Percentiles rank a stretch among this genome's conserved stretches.
phyloP scores from a whole-genome alignment of 208 protist genomes.

The Leishmania tropica region DNA sequence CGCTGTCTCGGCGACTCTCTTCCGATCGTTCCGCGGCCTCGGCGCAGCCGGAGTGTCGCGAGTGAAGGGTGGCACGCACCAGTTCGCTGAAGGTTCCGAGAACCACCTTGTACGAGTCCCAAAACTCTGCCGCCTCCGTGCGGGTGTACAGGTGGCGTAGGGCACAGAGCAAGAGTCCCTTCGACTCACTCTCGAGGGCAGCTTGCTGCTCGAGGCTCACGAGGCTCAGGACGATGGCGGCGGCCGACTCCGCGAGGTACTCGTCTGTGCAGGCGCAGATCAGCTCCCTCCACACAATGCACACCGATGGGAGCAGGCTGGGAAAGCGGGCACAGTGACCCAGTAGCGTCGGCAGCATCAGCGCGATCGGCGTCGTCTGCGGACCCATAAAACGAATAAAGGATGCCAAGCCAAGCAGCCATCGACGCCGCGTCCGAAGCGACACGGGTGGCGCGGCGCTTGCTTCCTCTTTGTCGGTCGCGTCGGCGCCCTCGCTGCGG shows the following conservation, averaged over 20 bases:
- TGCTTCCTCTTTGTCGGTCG: neutral
- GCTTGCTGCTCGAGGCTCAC: conserved; percentile 61
- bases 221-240: conserved; percentile 73
- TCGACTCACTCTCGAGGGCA: conserved; percentile 23
- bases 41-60: neutral
- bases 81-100: conserved; percentile 56
- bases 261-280: conserved; percentile 58
- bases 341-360: conserved; percentile 82
- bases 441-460: conserved; percentile 21
- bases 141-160: conserved; percentile 45
- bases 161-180: conserved; percentile 35
- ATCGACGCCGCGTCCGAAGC: conserved; percentile 45
- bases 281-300: conserved; percentile 71
- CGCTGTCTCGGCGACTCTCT: neutral
- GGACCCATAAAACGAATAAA: conserved; percentile 70
- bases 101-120: conserved; percentile 69
- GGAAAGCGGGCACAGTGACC: conserved; percentile 41
- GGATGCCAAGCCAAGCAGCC: conserved; percentile 68
- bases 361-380: conserved; percentile 72
- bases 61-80: conserved; percentile 25
- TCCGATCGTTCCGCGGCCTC: neutral
- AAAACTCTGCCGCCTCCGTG: conserved; percentile 48
- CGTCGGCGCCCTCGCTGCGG: conserved; percentile 2
- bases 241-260: conserved; percentile 69
- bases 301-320: conserved; percentile 42